Conservation (phyloP, 106 monocot species). For the Dioscorea dumetorum region DNA sequence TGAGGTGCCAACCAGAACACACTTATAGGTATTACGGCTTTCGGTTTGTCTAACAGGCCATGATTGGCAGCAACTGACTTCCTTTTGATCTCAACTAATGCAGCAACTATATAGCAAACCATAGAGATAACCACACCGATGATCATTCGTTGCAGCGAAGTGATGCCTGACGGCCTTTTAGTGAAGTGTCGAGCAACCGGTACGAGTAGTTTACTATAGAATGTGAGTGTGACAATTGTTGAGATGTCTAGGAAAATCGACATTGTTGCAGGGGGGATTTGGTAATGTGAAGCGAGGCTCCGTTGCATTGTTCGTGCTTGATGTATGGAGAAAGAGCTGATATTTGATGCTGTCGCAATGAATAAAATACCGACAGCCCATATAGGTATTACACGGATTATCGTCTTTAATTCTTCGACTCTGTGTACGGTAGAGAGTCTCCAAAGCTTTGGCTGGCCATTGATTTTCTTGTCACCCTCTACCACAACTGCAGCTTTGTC, state of each 20-base stretch:
- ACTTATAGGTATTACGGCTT: slow-evolving; percentile 17
- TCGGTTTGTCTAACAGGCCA: slow-evolving; percentile 24
- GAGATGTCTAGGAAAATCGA: slow-evolving; percentile 33
- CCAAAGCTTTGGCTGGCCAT: slow-evolving; percentile 32
- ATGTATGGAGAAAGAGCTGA: slow-evolving; percentile 47
- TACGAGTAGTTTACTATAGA: slow-evolving; percentile 49
- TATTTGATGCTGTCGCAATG: slow-evolving; percentile 43
- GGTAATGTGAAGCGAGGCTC: slow-evolving; percentile 31
- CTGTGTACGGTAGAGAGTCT: slow-evolving; percentile 58
- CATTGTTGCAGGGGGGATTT: slow-evolving; percentile 50
- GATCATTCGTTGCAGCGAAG: slow-evolving; percentile 53
- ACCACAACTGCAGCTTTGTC: slow-evolving; percentile 44
- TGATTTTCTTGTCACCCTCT: slow-evolving; percentile 27
- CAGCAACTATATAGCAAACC: slow-evolving; percentile 26
- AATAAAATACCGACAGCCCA: slow-evolving; percentile 47
- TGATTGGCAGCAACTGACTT: slow-evolving; percentile 17
- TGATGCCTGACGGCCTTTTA: slow-evolving; percentile 29
- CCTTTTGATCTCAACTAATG: slow-evolving; percentile 33
- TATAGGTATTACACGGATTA: slow-evolving; percentile 52
- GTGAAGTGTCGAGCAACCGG: slow-evolving; percentile 50
- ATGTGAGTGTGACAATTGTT: slow-evolving; percentile 32
- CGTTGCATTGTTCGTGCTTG: slow-evolving; percentile 65
- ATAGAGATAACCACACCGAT: slow-evolving; percentile 48
- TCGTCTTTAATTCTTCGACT: slow-evolving; percentile 61
- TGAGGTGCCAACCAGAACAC: slow-evolving; percentile 66